These are phyloP conservation scores for Closterium sp. DNA, from an alignment of 139 green algal genomes.

Conservation along the genomic window DNA sequence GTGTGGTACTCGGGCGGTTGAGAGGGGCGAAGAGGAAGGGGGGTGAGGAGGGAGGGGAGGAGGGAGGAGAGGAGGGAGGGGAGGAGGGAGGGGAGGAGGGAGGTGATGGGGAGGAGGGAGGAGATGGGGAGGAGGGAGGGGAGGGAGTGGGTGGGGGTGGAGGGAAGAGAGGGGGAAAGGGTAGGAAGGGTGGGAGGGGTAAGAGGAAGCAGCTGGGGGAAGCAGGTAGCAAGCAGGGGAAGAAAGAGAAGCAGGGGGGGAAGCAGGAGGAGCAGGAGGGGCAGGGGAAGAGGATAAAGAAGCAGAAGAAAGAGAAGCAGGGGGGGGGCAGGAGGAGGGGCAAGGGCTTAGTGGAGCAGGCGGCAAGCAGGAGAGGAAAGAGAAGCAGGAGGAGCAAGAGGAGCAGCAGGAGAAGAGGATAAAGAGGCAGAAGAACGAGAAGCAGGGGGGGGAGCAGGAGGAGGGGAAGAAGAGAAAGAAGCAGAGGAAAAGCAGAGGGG, in stretches of 20 bases:
- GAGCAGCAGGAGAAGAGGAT: not conserved
- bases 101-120: not conserved
- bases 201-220: not conserved
- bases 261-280: not conserved
- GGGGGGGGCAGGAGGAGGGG: not conserved
- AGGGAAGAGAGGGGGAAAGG: not conserved
- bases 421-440: not conserved
- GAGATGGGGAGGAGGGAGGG: not conserved
- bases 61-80: not conserved
- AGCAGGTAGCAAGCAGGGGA: not conserved
- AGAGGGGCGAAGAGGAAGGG: not conserved
- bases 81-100: not conserved
- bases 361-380: not conserved
- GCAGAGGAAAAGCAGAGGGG: not conserved
- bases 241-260: not conserved
- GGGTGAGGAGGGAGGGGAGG: not conserved
- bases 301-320: not conserved
- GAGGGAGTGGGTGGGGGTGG: not conserved
- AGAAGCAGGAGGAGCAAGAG: not conserved
- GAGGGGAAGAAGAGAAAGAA: not conserved
- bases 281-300: not conserved
- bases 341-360: no score
- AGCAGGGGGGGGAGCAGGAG: not conserved
- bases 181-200: not conserved
- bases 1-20: not conserved